Evolutionary conservation across 345 rosid species (phyloP).

Genomic region (Citrus inodora): DNA sequence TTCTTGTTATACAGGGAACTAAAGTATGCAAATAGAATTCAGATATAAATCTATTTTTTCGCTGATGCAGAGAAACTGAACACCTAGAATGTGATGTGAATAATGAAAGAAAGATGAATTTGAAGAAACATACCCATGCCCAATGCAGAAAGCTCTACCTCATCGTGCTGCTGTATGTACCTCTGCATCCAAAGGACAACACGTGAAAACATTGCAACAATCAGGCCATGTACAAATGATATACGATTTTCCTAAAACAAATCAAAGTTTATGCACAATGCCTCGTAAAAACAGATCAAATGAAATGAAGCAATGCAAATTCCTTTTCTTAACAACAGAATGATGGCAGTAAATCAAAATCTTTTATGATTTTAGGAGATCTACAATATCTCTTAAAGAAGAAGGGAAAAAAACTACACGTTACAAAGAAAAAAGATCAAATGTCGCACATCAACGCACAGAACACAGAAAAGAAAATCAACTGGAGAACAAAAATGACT

Average conservation of each 20-base stretch:
- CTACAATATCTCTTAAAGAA: too few relatives aligned
- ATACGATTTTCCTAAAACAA: not conserved
- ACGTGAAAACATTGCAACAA: not conserved
- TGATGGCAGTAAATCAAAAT: not conserved
- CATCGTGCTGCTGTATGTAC: conserved; percentile 83
- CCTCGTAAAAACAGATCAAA: not conserved
- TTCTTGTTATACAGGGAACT: not conserved
- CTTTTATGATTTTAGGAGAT: not conserved
- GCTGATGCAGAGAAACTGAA: not conserved
- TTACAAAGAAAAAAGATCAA: too few relatives aligned
- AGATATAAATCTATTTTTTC: not conserved
- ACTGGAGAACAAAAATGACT: not conserved
- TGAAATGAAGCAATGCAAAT: not conserved
- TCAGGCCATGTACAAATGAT: not conserved
- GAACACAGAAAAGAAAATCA: too few relatives aligned
- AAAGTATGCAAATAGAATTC: not conserved
- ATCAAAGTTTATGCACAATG: too few relatives aligned
- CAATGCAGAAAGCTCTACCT: conserved; percentile 90
- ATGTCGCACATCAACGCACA: too few relatives aligned
- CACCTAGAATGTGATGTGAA: not conserved
- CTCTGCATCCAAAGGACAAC: conserved; percentile 44
- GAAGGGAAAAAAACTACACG: too few relatives aligned
- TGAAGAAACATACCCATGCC: conserved; percentile 71
- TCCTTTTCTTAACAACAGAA: not conserved
- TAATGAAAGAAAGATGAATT: not conserved